These are phyloP conservation scores for Colletotrichum gigasporum DNA, from an alignment of 2,329 filamentous ascomycete species.

Conservation along the genomic window DNA sequence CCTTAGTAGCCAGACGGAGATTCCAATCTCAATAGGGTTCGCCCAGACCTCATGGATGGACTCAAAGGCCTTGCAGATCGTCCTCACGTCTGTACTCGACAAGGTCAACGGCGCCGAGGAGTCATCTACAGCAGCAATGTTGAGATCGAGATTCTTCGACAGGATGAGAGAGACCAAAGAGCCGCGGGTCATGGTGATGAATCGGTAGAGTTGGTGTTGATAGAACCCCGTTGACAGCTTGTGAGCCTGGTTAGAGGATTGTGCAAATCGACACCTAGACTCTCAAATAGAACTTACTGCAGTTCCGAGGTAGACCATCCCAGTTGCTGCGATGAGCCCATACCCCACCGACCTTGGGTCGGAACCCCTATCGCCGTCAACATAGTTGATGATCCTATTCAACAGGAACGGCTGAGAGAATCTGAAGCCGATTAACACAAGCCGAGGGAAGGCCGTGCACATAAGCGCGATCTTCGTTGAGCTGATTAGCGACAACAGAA, in stretches of 20 bases:
- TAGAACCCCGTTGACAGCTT: constrained; percentile 41
- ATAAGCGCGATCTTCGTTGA: constrained; percentile 43
- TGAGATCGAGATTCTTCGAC: constrained; percentile 7
- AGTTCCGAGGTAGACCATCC: constrained; percentile 42
- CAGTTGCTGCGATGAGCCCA: constrained; percentile 43
- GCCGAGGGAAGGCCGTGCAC: constrained; percentile 37
- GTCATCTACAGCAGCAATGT: background rate
- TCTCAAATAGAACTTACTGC: constrained; percentile 36
- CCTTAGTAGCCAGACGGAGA: constrained; percentile 42
- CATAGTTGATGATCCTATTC: constrained; percentile 30
- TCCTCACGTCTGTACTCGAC: constrained; percentile 37
- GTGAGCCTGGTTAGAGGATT: background rate
- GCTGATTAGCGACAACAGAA: constrained; percentile 38
- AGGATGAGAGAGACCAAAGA: constrained; percentile 17
- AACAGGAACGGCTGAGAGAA: constrained; percentile 42
- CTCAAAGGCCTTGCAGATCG: constrained; percentile 36
- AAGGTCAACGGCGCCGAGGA: constrained; percentile 34
- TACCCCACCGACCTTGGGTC: constrained; percentile 39
- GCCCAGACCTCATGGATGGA: constrained; percentile 41
- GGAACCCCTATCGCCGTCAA: constrained; percentile 31
- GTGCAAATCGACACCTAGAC: too few relatives aligned
- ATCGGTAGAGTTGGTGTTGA: constrained; percentile 43
- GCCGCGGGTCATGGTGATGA: constrained; percentile 15
- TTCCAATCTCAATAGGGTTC: constrained; percentile 40
- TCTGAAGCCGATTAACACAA: constrained; percentile 39